Conservation (phyloP, 768 basidiomycete genomes). For the Cubamyces sp. region DNA sequence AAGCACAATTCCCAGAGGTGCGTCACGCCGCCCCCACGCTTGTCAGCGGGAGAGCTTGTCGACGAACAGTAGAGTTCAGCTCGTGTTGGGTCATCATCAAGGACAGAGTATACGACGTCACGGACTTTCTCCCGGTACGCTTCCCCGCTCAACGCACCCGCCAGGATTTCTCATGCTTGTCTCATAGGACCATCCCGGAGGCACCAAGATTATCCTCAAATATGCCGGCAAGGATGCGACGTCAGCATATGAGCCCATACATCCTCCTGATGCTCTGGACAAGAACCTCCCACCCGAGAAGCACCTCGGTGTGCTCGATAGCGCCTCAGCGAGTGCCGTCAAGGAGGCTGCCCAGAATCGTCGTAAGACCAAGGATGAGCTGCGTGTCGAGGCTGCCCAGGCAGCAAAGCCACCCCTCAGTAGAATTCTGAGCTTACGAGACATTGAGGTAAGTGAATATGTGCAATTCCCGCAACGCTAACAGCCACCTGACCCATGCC, state of each 20-base stretch:
- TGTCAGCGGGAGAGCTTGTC: background rate
- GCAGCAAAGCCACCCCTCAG: slow-evolving; percentile 64
- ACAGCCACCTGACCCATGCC: background rate
- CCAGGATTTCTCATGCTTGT: background rate
- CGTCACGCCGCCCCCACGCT: slow-evolving; percentile 21
- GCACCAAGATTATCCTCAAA: slow-evolving; percentile 77
- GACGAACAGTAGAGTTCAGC: slow-evolving; percentile 39
- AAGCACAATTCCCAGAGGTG: slow-evolving; percentile 60
- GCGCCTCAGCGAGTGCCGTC: slow-evolving; percentile 45
- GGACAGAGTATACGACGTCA: slow-evolving; percentile 84
- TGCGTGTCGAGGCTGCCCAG: slow-evolving; percentile 65
- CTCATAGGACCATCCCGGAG: slow-evolving; percentile 80
- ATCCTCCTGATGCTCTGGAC: slow-evolving; percentile 80
- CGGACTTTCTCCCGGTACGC: slow-evolving; percentile 70
- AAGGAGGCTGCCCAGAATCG: slow-evolving; percentile 57
- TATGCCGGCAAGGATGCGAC: slow-evolving; percentile 91
- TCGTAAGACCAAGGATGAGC: slow-evolving; percentile 67
- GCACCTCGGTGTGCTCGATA: slow-evolving; percentile 69
- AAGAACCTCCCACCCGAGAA: slow-evolving; percentile 71
- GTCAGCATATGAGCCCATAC: slow-evolving; percentile 75
- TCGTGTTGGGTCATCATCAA: slow-evolving; percentile 87
- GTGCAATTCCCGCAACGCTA: background rate
- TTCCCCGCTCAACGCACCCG: background rate
- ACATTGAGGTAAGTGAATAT: slow-evolving; percentile 69
- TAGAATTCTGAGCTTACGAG: slow-evolving; percentile 73